phyloP scores from a whole-genome alignment of 306 rosid species.

The Pyrus bretschneideri region DNA sequence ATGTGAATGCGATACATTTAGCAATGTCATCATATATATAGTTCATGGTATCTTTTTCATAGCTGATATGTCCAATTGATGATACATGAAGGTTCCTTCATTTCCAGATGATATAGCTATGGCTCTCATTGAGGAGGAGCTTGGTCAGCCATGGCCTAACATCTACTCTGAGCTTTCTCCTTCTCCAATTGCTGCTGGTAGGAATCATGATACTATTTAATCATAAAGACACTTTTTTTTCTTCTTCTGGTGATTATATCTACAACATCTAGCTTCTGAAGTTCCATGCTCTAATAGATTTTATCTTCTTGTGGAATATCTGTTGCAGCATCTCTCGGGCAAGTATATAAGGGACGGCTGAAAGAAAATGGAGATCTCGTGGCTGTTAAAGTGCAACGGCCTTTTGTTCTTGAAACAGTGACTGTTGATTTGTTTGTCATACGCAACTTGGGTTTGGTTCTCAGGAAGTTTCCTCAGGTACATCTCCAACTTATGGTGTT shows the following conservation, averaged over 20 bases:
- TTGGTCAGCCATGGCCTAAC: slow-evolving; percentile 94
- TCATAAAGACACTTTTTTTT: slow-evolving; percentile 3
- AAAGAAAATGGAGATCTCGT: slow-evolving; percentile 92
- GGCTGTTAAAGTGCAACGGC: slow-evolving; percentile 98
- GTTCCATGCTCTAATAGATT: slow-evolving; percentile 12
- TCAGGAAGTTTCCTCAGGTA: slow-evolving; percentile 92
- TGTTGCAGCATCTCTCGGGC: slow-evolving; percentile 93
- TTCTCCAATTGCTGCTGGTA: slow-evolving; percentile 99
- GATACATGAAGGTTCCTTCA: slow-evolving; percentile 79
- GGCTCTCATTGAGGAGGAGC: slow-evolving; percentile 95
- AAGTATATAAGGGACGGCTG: slow-evolving; percentile 90
- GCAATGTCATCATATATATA: neutral
- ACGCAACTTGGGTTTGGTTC: slow-evolving; percentile 84
- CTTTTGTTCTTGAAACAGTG: slow-evolving; percentile 96
- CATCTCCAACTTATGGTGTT: slow-evolving; percentile 17
- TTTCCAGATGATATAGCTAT: slow-evolving; percentile 96
- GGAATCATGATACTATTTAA: slow-evolving; percentile 28
- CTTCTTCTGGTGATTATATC: neutral
- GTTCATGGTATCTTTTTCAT: slow-evolving; percentile 11
- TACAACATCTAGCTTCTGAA: slow-evolving; percentile 17
- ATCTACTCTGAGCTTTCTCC: slow-evolving; percentile 82
- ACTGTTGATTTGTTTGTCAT: slow-evolving; percentile 79
- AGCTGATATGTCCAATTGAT: slow-evolving; percentile 29
- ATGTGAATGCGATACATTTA: neutral
- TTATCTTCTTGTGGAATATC: slow-evolving; percentile 25